Evolutionary conservation across 345 rosid species (phyloP).

Genomic region (Pseudoturritis turrita): DNA sequence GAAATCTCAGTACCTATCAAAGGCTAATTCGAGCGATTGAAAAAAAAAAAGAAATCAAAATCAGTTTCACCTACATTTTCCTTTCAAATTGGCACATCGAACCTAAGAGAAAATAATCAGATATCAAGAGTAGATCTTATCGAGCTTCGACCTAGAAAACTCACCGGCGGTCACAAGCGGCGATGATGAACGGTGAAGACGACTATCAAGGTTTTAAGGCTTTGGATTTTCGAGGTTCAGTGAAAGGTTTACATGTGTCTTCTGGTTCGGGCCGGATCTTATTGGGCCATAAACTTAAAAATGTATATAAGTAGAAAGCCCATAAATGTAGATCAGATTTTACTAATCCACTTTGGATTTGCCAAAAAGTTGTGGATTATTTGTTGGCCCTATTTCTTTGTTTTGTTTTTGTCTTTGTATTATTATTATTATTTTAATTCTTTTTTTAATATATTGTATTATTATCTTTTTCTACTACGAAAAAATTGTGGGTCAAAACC

Average conservation of each 20-base stretch:
- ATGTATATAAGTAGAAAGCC: neutral
- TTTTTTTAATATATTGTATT: no score
- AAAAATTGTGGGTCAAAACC: no score
- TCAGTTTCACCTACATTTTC: neutral
- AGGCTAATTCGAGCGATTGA: neutral
- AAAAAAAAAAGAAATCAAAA: neutral
- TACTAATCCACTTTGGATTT: neutral
- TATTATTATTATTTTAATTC: no score
- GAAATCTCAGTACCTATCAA: neutral
- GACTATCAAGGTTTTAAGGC: neutral
- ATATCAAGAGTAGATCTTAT: neutral
- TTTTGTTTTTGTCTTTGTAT: no score
- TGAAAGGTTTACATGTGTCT: neutral
- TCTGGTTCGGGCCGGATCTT: conserved; percentile 16
- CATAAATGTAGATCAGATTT: neutral
- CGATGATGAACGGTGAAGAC: conserved; percentile 10
- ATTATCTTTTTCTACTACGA: no score
- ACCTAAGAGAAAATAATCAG: neutral
- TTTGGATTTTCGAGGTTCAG: no score
- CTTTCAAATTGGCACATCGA: neutral
- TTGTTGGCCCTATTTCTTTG: no score
- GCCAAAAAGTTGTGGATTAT: no score
- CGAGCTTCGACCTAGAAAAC: neutral
- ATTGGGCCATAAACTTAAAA: neutral
- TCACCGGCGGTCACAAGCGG: conserved; percentile 14